phyloP scores from a whole-genome alignment of 345 rosid species.

The Viola odorata region DNA sequence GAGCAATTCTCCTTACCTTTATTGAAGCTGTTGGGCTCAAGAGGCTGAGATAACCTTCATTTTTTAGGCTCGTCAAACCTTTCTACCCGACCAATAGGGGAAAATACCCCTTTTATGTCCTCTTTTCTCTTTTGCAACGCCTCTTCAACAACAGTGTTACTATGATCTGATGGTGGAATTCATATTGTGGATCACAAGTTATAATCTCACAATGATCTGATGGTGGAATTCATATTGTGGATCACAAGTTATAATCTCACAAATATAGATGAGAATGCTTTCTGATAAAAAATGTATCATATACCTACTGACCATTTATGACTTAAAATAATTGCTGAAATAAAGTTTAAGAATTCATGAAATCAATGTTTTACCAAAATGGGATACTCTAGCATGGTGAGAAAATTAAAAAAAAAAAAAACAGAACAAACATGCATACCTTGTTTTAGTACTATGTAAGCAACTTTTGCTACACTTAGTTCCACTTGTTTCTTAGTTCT shows the following conservation, averaged over 20 bases:
- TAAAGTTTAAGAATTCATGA: not conserved
- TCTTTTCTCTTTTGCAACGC: not conserved
- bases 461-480: constrained; percentile 62
- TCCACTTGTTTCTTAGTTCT: constrained; percentile 60
- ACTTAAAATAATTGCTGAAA: not conserved
- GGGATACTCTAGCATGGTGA: not conserved
- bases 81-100: not conserved
- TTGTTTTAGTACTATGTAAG: constrained; percentile 39
- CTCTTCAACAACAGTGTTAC: not conserved
- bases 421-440: constrained; percentile 18
- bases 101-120: not conserved
- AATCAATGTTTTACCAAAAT: not conserved
- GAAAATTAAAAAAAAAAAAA: too few relatives aligned
- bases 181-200: too few relatives aligned
- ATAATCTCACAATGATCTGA: too few relatives aligned
- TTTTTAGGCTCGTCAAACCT: not conserved
- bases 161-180: too few relatives aligned
- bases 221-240: too few relatives aligned
- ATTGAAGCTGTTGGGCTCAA: not conserved
- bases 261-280: not conserved
- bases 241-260: not conserved
- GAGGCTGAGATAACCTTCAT: not conserved
- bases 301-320: not conserved
- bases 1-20: not conserved
- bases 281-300: not conserved